These are phyloP conservation scores for Dactylellina parvicollis DNA, from an alignment of 2,329 filamentous ascomycete genomes.

Conservation along the genomic window DNA sequence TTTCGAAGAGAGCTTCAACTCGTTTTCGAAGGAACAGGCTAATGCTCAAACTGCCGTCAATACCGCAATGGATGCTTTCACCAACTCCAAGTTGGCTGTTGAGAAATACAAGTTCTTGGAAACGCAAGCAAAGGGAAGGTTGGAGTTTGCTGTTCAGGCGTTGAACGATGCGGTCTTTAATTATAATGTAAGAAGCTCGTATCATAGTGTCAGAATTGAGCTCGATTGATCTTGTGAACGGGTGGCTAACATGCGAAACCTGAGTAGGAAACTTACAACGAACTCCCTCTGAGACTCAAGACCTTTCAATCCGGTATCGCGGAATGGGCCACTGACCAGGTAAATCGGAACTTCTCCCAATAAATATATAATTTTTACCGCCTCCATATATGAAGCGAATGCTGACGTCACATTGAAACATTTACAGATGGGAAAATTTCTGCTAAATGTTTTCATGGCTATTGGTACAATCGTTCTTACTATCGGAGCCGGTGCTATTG, in stretches of 20 bases:
- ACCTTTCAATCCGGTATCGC: conserved; percentile 45
- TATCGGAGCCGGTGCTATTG: conserved; percentile 31
- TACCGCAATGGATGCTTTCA: conserved; percentile 26
- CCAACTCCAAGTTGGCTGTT: conserved; percentile 41
- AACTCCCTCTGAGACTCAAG: conserved; percentile 13
- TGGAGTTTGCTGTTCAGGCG: conserved; percentile 42
- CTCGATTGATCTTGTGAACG: no score
- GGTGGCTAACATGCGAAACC: not conserved
- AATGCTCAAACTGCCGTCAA: conserved; percentile 14
- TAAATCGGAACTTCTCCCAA: no score
- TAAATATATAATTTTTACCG: no score
- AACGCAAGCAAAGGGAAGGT: conserved; percentile 20
- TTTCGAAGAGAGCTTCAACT: conserved; percentile 44
- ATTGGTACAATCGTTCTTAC: conserved; percentile 34
- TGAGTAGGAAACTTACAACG: conserved; percentile 18
- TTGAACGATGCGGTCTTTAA: conserved; percentile 45
- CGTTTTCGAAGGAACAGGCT: conserved; percentile 26
- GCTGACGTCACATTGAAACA: no score
- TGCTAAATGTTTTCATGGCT: conserved; percentile 31
- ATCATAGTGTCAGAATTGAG: no score
- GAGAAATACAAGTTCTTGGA: conserved; percentile 49
- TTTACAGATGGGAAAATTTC: conserved; percentile 27
- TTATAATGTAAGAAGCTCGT: conserved; percentile 27
- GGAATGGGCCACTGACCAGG: conserved; percentile 41
- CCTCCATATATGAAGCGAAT: not conserved